Conservation (phyloP, 441 rosid species). For the Brassica balearica region DNA sequence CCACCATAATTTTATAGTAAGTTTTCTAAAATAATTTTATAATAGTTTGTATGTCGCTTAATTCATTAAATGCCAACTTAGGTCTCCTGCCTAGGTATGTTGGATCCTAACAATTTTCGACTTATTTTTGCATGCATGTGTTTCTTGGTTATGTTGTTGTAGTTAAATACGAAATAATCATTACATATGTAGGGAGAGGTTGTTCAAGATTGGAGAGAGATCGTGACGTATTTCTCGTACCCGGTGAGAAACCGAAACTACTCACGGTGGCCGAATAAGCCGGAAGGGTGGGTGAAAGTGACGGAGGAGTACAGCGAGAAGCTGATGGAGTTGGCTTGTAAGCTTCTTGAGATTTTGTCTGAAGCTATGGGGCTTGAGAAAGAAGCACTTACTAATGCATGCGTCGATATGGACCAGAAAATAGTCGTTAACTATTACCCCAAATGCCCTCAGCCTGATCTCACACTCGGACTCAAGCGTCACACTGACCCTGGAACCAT, state of each 20-base stretch:
- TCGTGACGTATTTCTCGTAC: constrained; percentile 85
- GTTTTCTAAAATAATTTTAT: neutral
- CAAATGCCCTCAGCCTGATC: constrained; percentile 93
- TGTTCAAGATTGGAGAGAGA: constrained; percentile 92
- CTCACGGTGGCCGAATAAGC: constrained; percentile 94
- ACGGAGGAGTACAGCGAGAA: constrained; percentile 74
- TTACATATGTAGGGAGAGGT: constrained; percentile 70
- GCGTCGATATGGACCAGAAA: constrained; percentile 97
- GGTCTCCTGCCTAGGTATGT: neutral
- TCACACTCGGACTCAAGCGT: constrained; percentile 93
- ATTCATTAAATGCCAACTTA: neutral
- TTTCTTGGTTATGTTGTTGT: neutral
- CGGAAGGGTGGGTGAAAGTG: constrained; percentile 75
- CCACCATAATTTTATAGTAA: neutral
- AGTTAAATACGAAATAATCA: neutral
- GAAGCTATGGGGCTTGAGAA: constrained; percentile 92
- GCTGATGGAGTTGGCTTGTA: constrained; percentile 81
- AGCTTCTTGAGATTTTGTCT: constrained; percentile 84
- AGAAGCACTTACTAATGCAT: constrained; percentile 81
- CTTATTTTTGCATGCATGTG: neutral
- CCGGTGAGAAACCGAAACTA: constrained; percentile 75
- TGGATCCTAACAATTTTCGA: neutral
- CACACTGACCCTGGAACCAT: constrained; percentile 98
- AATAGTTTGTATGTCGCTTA: neutral
- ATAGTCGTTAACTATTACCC: constrained; percentile 92